Evolutionary conservation across 2,329 filamentous ascomycete genomes (phyloP), one percentile per base, ranked within the genome.

Genomic region (Fusarium lateritium): DNA sequence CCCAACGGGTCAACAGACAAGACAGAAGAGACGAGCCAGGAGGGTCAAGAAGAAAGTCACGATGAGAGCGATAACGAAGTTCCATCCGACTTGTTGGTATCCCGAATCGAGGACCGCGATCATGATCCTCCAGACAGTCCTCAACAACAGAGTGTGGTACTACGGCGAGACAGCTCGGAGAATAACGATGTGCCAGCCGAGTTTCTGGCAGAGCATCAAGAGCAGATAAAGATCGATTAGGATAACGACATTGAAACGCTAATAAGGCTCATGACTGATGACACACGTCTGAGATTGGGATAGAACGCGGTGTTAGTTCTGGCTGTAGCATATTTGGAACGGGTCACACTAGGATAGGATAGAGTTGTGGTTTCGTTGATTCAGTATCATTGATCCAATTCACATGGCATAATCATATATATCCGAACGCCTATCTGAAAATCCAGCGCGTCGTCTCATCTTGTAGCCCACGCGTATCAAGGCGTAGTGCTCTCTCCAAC

Each of bases 161-260:
- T 69, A 9, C 65, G 61, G 47, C 72, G 77, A 51, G 79, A 79
- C 40, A 83, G 80, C 67, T 49, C 59, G 5, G 83, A 83, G 62
- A 51, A 59, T n/a, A 85, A 85, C 49, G 84, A 85, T 52, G 80
- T 88, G 9, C 85, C 86, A 2, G 76, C 78, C 0, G 85, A 88
- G 60, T 87, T 88, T 66, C 67, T 88, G 8, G 82, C 82, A 13
- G 83, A 86, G 69, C 82, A 85, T 51, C 54, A 55, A 8, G 58
- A 47, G 17, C 59, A 63, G 36, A 39, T 56, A 31, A 65, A 65
- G 42, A 47, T 44, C 22, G 62, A 74, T 17, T 71, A 65, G 57
- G 53, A 54, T 7, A 13, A 21, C n/a, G 40, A 54, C 24, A 44
- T 52, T 42, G 31, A 19, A 19, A 58, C 38, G 31, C 40, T 67